phyloP scores from a whole-genome alignment of 495 filamentous ascomycete species.

The Durotheca rogersii region DNA sequence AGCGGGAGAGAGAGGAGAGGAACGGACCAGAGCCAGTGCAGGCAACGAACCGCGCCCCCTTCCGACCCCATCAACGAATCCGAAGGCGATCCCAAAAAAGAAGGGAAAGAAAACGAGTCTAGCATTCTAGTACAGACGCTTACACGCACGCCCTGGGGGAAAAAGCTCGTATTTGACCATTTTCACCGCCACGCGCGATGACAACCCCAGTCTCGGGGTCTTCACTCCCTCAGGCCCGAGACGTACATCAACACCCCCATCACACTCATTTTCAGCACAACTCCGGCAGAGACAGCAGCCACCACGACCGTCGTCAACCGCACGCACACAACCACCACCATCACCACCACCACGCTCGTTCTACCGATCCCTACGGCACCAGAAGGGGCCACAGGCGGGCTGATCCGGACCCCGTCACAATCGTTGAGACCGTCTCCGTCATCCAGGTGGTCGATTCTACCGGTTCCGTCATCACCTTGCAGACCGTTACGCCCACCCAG shows the following conservation, averaged over 20 bases:
- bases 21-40: no score
- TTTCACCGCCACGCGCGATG: conserved; percentile 49
- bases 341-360: conserved; percentile 41
- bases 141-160: conserved; percentile 29
- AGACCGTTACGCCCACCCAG: conserved; percentile 36
- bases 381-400: conserved; percentile 35
- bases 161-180: conserved; percentile 39
- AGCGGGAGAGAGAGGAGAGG: no score
- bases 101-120: no score
- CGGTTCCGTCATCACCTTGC: conserved; percentile 42
- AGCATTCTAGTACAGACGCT: conserved; percentile 32
- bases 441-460: conserved; percentile 50
- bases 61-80: conserved; percentile 26
- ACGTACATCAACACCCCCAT: conserved; percentile 40
- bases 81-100: conserved; percentile 21
- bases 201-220: conserved; percentile 51
- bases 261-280: no score
- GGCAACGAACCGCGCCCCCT: conserved; percentile 21
- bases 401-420: conserved; percentile 39
- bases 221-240: conserved; percentile 57
- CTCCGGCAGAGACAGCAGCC: conserved; percentile 34
- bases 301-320: conserved; percentile 36
- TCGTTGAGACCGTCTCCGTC: conserved; percentile 52
- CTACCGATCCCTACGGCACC: conserved; percentile 31
- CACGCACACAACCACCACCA: conserved; percentile 31